These are phyloP conservation scores for Deinandra increscens DNA, from an alignment of 129 eudicot genomes.

Conservation along the genomic window DNA sequence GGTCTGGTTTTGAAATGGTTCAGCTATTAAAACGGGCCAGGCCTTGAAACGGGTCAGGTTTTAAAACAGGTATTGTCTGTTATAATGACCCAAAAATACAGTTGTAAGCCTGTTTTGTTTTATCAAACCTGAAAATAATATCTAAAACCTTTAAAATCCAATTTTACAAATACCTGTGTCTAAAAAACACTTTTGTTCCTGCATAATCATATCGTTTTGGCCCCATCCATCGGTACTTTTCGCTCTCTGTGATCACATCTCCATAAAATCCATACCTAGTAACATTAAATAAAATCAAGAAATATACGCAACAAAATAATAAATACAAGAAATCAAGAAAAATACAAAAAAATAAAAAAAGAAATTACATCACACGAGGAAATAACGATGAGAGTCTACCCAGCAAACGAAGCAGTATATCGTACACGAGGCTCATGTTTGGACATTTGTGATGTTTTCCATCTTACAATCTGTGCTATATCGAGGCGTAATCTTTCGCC, in stretches of 20 bases:
- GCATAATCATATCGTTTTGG: constrained; percentile 91
- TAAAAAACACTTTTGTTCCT: constrained; percentile 82
- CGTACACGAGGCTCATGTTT: constrained; percentile 65
- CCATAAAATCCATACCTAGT: constrained; percentile 87
- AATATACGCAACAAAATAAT: background rate
- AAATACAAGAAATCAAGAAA: background rate
- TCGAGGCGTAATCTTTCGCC: constrained; percentile 75
- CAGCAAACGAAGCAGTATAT: constrained; percentile 87
- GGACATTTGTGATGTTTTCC: constrained; percentile 60
- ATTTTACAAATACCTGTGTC: constrained; percentile 52
- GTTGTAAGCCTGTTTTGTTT: background rate
- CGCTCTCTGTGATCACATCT: constrained; percentile 87
- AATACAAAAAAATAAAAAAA: background rate
- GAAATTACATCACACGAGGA: background rate
- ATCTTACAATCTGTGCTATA: constrained; percentile 83
- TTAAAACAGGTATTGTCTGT: no score
- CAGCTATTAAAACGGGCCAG: no score
- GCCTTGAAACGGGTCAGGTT: no score
- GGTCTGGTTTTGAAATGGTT: no score
- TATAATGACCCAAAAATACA: no score
- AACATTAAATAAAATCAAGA: constrained; percentile 6
- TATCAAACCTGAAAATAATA: background rate
- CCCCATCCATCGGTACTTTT: constrained; percentile 94
- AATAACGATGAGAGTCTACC: constrained; percentile 41
- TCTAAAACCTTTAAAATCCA: background rate